Percentiles rank a stretch among this genome's conserved stretches.
phyloP scores from a whole-genome alignment of 768 basidiomycete species.

The Boletus sp. region DNA sequence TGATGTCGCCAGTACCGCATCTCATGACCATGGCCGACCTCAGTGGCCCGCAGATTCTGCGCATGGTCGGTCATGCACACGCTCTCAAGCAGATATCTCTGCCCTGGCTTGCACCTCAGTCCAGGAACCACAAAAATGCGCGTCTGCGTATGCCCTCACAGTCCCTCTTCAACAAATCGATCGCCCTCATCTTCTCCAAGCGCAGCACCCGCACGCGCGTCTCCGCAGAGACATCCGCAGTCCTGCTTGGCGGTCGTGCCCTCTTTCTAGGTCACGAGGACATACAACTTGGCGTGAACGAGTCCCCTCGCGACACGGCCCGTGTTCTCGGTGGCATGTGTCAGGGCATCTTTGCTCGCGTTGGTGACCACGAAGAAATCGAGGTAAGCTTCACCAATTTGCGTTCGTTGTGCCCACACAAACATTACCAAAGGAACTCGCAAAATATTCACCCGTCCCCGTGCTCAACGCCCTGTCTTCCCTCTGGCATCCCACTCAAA shows the following conservation, averaged over 20 bases:
- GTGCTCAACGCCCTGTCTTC: slow-evolving; percentile 95
- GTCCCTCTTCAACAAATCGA: slow-evolving; percentile 76
- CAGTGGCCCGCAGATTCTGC: slow-evolving; percentile 66
- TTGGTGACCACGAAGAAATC: slow-evolving; percentile 89
- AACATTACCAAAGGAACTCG: slow-evolving; percentile 67
- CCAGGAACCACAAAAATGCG: slow-evolving; percentile 27
- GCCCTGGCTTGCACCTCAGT: slow-evolving; percentile 67
- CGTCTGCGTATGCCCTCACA: slow-evolving; percentile 63
- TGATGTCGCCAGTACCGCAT: slow-evolving; percentile 55
- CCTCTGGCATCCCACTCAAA: slow-evolving; percentile 95
- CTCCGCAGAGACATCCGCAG: slow-evolving; percentile 78
- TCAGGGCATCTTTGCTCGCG: slow-evolving; percentile 95
- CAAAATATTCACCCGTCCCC: slow-evolving; percentile 86
- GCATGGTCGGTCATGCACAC: slow-evolving; percentile 63
- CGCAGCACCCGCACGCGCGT: slow-evolving; percentile 91
- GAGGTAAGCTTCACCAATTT: slow-evolving; percentile 59
- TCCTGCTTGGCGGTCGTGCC: slow-evolving; percentile 81
- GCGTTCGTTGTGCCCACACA: neutral
- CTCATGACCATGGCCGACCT: slow-evolving; percentile 91
- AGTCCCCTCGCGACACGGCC: slow-evolving; percentile 79
- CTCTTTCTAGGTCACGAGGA: slow-evolving; percentile 89
- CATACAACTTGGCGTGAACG: slow-evolving; percentile 96
- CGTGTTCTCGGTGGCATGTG: slow-evolving; percentile 93
- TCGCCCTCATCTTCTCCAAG: slow-evolving; percentile 91
- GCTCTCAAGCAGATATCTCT: slow-evolving; percentile 57